These are phyloP conservation scores for Diaporthe vaccinii DNA, from an alignment of 2,329 filamentous ascomycete genomes.

Conservation along the genomic window DNA sequence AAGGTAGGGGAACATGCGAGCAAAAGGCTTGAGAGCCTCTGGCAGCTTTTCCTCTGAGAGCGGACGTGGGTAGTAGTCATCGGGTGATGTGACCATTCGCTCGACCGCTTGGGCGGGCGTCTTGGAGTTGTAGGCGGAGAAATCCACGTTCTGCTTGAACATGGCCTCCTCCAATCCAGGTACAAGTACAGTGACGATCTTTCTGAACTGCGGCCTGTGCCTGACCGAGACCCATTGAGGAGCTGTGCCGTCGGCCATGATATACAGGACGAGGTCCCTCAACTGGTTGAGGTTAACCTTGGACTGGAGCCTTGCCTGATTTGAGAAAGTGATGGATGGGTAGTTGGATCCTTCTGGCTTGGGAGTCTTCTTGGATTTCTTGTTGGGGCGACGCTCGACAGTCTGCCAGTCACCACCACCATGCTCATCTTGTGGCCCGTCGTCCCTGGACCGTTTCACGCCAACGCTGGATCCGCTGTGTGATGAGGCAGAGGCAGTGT, in stretches of 20 bases:
- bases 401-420: conserved; percentile 64
- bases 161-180: conserved; percentile 92
- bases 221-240: conserved; percentile 76
- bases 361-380: conserved; percentile 74
- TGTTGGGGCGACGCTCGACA: conserved; percentile 60
- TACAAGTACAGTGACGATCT: conserved; percentile 91
- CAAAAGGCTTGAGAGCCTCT: conserved; percentile 73
- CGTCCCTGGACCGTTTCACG: conserved; percentile 37
- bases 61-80: conserved; percentile 71
- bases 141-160: conserved; percentile 77
- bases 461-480: conserved; percentile 38
- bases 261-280: conserved; percentile 74
- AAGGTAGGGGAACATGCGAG: conserved; percentile 86
- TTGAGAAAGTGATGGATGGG: conserved; percentile 70
- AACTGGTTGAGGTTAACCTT: conserved; percentile 74
- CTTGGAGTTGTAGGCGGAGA: conserved; percentile 58
- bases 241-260: conserved; percentile 74
- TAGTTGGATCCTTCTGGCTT: conserved; percentile 69
- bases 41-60: conserved; percentile 67
- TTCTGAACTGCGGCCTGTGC: conserved; percentile 75
- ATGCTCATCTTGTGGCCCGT: conserved; percentile 46
- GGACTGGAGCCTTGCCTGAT: conserved; percentile 69
- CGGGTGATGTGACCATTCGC: conserved; percentile 61
- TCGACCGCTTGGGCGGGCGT: conserved; percentile 49
- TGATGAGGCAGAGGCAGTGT: conserved; percentile 23